Conservation (phyloP, 1,284 basidiomycete genomes). For the Marasmius tenuissimus region DNA sequence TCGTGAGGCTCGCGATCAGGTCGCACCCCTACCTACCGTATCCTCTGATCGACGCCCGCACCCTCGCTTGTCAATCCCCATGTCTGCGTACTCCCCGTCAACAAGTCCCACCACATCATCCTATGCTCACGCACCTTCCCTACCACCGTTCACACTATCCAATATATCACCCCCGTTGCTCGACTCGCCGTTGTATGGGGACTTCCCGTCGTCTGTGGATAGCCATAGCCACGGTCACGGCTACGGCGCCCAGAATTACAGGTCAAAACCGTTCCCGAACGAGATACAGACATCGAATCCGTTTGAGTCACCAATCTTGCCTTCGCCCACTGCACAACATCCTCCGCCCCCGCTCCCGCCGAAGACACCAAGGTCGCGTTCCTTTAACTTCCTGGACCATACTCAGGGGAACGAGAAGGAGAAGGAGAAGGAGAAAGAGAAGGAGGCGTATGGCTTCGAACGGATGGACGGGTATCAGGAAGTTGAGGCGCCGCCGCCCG, state of each 20-base stretch:
- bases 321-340: neutral
- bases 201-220: neutral
- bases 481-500: too few relatives aligned
- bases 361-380: neutral
- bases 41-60: too few relatives aligned
- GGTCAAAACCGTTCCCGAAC: neutral
- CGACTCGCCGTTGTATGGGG: too few relatives aligned
- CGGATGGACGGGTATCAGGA: too few relatives aligned
- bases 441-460: neutral
- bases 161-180: too few relatives aligned
- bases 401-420: neutral
- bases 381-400: neutral
- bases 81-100: too few relatives aligned
- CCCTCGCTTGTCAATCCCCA: too few relatives aligned
- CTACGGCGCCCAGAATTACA: neutral
- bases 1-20: too few relatives aligned
- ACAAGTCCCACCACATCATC: too few relatives aligned
- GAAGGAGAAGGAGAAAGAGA: neutral
- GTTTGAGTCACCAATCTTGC: neutral
- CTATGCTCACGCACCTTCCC: too few relatives aligned
- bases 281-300: neutral
- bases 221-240: neutral
- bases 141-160: too few relatives aligned
- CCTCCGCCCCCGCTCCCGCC: neutral
- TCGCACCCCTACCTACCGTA: too few relatives aligned